Evolutionary conservation across 192 early-diverging fungal species (phyloP).

Genomic region (Gigaspora rosea): DNA sequence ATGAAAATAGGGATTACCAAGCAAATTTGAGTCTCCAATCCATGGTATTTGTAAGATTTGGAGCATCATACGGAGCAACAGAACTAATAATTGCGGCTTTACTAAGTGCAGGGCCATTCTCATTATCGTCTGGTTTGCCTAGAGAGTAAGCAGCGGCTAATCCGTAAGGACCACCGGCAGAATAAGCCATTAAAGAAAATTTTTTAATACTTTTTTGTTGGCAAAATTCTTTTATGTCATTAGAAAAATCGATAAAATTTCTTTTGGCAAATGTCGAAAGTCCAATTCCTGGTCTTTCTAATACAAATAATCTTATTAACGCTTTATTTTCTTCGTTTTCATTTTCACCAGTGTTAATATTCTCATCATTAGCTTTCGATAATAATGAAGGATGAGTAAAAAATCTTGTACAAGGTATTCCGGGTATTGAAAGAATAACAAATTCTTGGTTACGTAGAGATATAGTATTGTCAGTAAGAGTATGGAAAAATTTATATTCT

Average conservation of each 20-base stretch:
- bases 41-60: slow-evolving; percentile 10
- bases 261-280: slow-evolving; percentile 31
- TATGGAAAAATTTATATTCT: too few relatives aligned
- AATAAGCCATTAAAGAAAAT: slow-evolving; percentile 30
- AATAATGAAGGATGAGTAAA: too few relatives aligned
- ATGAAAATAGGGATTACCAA: slow-evolving; percentile 17
- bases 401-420: too few relatives aligned
- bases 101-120: neutral
- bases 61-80: slow-evolving; percentile 20
- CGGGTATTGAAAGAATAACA: too few relatives aligned
- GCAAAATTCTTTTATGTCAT: slow-evolving; percentile 31
- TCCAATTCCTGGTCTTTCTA: slow-evolving; percentile 35
- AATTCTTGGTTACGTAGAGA: too few relatives aligned
- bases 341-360: neutral
- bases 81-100: slow-evolving; percentile 34
- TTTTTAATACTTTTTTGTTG: slow-evolving; percentile 20
- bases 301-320: slow-evolving; percentile 22
- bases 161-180: slow-evolving; percentile 30
- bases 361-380: neutral
- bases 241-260: slow-evolving; percentile 28
- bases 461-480: too few relatives aligned
- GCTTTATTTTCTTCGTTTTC: neutral
- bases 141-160: slow-evolving; percentile 24
- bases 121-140: neutral
- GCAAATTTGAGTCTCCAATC: slow-evolving; percentile 30